Evolutionary conservation across 352 stramenopile genomes (phyloP).

Genomic region (Globisporangium heterothallicum): DNA sequence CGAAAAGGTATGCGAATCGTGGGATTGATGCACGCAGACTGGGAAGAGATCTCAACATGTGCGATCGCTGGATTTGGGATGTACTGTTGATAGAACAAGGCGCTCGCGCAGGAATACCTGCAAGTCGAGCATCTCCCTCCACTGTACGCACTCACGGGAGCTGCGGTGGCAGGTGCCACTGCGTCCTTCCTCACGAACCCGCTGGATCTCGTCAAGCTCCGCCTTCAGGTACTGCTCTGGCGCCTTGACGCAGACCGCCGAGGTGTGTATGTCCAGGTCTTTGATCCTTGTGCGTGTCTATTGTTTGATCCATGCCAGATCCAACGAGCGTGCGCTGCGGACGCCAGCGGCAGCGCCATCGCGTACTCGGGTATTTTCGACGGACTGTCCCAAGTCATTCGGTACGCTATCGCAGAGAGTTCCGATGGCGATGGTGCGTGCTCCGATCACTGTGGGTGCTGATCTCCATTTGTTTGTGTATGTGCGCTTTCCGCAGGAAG

Average conservation of each 20-base stretch:
- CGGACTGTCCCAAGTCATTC: constrained; percentile 74
- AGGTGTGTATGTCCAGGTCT: no score
- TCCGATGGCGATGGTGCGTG: background rate
- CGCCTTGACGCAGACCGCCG: no score
- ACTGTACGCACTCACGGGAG: constrained; percentile 56
- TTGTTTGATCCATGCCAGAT: constrained; percentile 34
- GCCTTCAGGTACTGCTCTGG: constrained; percentile 82
- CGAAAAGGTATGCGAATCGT: constrained; percentile 78
- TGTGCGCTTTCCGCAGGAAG: constrained; percentile 29
- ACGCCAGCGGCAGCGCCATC: constrained; percentile 12
- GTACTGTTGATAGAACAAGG: constrained; percentile 38
- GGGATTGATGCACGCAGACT: no score
- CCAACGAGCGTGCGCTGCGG: constrained; percentile 39
- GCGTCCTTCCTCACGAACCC: constrained; percentile 96
- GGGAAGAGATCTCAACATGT: background rate
- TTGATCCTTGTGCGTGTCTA: no score
- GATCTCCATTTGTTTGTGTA: background rate
- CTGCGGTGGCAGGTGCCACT: constrained; percentile 83
- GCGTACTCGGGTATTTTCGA: constrained; percentile 78
- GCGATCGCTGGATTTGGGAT: background rate
- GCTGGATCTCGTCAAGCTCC: constrained; percentile 95
- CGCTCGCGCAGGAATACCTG: constrained; percentile 36
- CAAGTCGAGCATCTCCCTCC: constrained; percentile 39
- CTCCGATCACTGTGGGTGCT: background rate
- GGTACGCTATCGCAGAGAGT: constrained; percentile 22